Evolutionary conservation across 2,329 filamentous ascomycete species (phyloP).

Genomic region (Biscogniauxia mediterranea): DNA sequence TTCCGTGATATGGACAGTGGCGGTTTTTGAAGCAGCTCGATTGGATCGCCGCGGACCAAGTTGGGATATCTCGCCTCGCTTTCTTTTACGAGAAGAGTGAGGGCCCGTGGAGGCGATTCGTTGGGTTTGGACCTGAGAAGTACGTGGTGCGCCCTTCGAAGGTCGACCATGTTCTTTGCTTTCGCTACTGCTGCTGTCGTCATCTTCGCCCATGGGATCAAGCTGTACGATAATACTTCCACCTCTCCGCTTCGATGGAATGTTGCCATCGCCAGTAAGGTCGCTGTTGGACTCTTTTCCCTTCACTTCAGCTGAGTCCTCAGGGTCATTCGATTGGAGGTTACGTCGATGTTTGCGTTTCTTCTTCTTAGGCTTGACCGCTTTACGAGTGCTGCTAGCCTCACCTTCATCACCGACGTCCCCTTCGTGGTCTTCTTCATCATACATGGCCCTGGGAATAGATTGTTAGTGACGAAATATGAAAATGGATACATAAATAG

Average conservation of each 20-base stretch:
- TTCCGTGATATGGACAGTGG: slow-evolving; percentile 11
- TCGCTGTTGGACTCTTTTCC: background rate
- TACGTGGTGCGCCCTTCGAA: background rate
- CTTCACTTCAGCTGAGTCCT: background rate
- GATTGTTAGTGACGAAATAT: background rate
- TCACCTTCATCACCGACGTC: background rate
- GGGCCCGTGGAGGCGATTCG: background rate
- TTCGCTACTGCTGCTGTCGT: background rate
- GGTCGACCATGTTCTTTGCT: background rate
- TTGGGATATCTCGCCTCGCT: background rate
- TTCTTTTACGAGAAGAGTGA: slow-evolving; percentile 4
- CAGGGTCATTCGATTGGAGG: background rate
- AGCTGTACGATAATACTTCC: background rate
- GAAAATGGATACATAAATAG: too few relatives aligned
- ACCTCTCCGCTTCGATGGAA: background rate
- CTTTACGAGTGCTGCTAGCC: background rate
- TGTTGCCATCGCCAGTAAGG: background rate
- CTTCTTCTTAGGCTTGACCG: background rate
- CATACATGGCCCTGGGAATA: background rate
- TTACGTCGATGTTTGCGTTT: background rate
- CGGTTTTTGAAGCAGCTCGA: slow-evolving; percentile 16
- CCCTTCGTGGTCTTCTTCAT: background rate
- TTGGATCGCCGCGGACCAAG: slow-evolving; percentile 11
- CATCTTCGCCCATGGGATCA: background rate
- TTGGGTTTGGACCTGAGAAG: too few relatives aligned